Evolutionary conservation across 139 green algal species (phyloP).

Genomic region (Trebouxia sp.): DNA sequence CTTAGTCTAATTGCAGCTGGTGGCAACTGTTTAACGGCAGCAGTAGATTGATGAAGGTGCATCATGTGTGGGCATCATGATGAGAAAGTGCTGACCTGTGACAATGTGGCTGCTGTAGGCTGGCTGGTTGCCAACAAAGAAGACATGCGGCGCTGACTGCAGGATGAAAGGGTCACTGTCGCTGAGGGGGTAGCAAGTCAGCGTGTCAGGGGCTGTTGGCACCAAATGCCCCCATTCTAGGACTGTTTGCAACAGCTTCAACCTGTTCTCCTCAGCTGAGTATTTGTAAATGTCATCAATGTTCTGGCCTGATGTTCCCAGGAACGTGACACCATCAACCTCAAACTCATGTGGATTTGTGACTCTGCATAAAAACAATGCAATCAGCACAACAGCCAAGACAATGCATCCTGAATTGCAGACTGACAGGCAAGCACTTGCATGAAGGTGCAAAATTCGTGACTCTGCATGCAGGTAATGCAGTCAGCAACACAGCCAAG

Average conservation of each 20-base stretch:
- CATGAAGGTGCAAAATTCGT: too few relatives aligned
- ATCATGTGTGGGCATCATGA: not conserved
- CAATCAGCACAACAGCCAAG: not conserved
- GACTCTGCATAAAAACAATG: slow-evolving; percentile 34
- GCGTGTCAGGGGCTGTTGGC: slow-evolving; percentile 96
- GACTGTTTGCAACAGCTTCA: slow-evolving; percentile 71
- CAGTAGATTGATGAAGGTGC: not conserved
- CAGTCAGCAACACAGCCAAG: too few relatives aligned
- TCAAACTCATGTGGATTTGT: slow-evolving; percentile 94
- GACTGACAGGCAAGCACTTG: too few relatives aligned
- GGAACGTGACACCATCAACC: slow-evolving; percentile 75
- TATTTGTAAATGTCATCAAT: slow-evolving; percentile 82
- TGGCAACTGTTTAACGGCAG: too few relatives aligned
- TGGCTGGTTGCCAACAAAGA: slow-evolving; percentile 93
- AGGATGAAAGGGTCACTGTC: slow-evolving; percentile 95
- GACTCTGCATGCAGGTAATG: too few relatives aligned
- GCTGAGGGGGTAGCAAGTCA: slow-evolving; percentile 90
- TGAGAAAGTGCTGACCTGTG: not conserved
- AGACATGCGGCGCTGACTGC: slow-evolving; percentile 81
- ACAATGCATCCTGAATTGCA: not conserved
- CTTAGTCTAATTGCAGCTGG: too few relatives aligned
- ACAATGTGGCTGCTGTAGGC: slow-evolving; percentile 20
- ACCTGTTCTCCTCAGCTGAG: slow-evolving; percentile 44
- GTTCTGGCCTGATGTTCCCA: slow-evolving; percentile 94
- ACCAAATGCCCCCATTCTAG: slow-evolving; percentile 89